Base-by-base conservation (phyloP, 2,329 filamentous ascomycete genomes). In the Cyclaneusma minus region DNA sequence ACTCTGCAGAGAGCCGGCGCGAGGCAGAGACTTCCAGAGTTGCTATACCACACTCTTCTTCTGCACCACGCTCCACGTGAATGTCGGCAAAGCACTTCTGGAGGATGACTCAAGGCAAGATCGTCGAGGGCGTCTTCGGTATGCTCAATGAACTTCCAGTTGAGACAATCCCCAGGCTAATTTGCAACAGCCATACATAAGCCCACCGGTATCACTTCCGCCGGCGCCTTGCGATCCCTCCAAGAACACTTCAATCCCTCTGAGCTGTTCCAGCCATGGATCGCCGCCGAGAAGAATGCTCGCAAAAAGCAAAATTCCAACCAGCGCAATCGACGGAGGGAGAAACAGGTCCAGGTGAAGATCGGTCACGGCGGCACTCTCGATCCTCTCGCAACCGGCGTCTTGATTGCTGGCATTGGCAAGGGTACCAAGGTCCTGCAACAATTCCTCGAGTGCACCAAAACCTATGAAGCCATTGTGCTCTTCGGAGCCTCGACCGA, bases 361-460 rank as follows among this genome's bases (percentile, higher is more conserved):
- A 80, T 95, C 44, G 89, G 89, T 17, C 89, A 98, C 55, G 89
- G 89, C 33, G 89, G 89, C 22, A 98, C 89, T 2, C 66, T 98
- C 11, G 89, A 98, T 46, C 89, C 89, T 14, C 65, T 94, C 42
- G 89, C 89, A 6, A 93, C 85, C 1, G 89, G 89, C 23, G 81
- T 98, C 13, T 65, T 98, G 25, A 84, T 95, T 35, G 62, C 89
- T 5, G 89, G 87, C 29, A 64, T 94, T 27, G 89, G 87, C 18
- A 72, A 67, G 32, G 89, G 82, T 20, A 98, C 89, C 29, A 98
- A 95, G 52, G 58, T 66, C 9, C 64, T 98, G 2, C 59, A 68
- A 21, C 60, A 70, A 18, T 95, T 94, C 49, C 62, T 95, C 22
- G 64, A 69, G 29, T 94, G 89, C 58, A 91, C 79, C 24, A 98